Evolutionary conservation across 768 basidiomycete species (phyloP), one percentile per base, ranked within the genome.

Genomic region (Lepiota brunneoincarnata): DNA sequence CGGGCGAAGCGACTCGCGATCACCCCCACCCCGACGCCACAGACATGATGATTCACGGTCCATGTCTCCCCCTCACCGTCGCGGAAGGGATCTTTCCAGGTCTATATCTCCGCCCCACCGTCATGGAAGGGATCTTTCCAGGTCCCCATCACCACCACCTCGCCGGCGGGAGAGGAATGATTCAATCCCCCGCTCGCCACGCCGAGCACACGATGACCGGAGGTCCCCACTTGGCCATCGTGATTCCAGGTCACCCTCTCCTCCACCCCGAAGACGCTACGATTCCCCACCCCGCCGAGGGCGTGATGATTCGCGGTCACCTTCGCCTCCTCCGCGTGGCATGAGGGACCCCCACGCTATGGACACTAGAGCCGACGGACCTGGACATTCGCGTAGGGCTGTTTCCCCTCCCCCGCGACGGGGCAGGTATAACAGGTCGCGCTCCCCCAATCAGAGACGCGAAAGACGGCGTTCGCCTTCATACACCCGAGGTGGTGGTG

Each of bases 401-500:
- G 53, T 60, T 55, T 60, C 67, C 24, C 64, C 72, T 28, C 57
- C 59, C 3, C 62, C 67, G 1, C 67, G 64, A 12, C 56, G 58
- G 15, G 31, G 43, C 11, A 48, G 57, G 18, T 38, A 24, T 46
- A 31, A 34, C 11, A 35, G 45, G 45, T 47, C 45, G 14, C 45
- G 31, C 14, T 12, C 12, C 2, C 12, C 45, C 11, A 59, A 64
- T 10, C 65, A 60, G 41, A 54, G 31, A 40, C 49, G 49, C 36
- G 49, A 50, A 17, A 43, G 40, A 40, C 48, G 47, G n/a, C 36
- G 56, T 18, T 46, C 48, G 14, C 54, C 54, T 23, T 48, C 39
- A 20, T 52, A 56, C 42, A 46, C 47, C 5, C 53, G 55, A 39
- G 54, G 49, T 24, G 36, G 43, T 15, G 44, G 47, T 23, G 55